Percentiles rank a stretch among this genome's conserved stretches.
phyloP scores from a whole-genome alignment of 495 filamentous ascomycete species.

The Tuber indicum region DNA sequence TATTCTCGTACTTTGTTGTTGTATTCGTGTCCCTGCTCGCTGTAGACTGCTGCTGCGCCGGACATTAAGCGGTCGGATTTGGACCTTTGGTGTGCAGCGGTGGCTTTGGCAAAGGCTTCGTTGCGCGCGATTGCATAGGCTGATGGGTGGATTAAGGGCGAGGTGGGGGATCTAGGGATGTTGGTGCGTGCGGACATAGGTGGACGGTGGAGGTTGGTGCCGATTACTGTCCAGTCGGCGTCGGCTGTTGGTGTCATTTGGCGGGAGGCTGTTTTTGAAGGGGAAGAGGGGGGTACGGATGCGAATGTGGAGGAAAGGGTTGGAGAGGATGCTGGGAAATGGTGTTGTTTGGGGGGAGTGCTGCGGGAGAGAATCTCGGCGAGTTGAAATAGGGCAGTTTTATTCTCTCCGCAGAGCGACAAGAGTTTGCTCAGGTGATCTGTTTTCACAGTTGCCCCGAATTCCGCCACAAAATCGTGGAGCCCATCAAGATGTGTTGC shows the following conservation, averaged over 20 bases:
- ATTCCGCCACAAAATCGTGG: constrained; percentile 20
- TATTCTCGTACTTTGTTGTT: constrained; percentile 45
- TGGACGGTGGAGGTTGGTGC: constrained; percentile 42
- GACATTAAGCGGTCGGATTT: constrained; percentile 61
- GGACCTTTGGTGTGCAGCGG: constrained; percentile 55
- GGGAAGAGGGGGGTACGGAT: constrained; percentile 53
- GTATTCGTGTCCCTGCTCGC: constrained; percentile 52
- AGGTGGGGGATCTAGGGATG: constrained; percentile 14
- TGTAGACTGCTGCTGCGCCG: constrained; percentile 62
- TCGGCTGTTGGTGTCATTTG: constrained; percentile 30
- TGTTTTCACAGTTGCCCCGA: constrained; percentile 24
- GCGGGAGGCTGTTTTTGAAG: constrained; percentile 50
- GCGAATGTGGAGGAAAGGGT: constrained; percentile 51
- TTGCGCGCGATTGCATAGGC: constrained; percentile 33
- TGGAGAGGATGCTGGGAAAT: constrained; percentile 48
- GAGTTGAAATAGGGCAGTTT: constrained; percentile 28
- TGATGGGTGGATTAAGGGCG: constrained; percentile 16
- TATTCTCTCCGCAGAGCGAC: constrained; percentile 31
- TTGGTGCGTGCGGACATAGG: constrained; percentile 22
- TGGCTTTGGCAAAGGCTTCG: constrained; percentile 55
- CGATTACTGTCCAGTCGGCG: constrained; percentile 42
- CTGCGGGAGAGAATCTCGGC: constrained; percentile 27
- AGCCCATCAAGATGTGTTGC: constrained; percentile 53
- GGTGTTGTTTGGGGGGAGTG: constrained; percentile 5
- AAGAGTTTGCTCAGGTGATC: constrained; percentile 29